Percentiles rank a stretch among this genome's conserved stretches.
phyloP scores from a whole-genome alignment of 2,329 filamentous ascomycete species.

The Balansia obtecta region DNA sequence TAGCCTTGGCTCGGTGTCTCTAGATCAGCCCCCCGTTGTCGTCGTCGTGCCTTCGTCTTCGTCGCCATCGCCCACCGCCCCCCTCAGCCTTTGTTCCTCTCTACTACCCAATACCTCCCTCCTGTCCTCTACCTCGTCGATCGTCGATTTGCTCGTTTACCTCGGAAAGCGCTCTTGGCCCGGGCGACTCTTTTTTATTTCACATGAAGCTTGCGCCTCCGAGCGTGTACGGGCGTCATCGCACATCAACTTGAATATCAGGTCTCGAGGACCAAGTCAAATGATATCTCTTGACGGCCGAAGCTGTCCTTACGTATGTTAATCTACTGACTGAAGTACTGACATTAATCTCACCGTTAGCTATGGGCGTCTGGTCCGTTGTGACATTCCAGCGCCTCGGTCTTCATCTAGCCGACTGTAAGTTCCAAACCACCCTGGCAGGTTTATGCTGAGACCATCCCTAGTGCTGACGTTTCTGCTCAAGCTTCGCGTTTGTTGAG shows the following conservation, averaged over 20 bases:
- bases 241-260: conserved; percentile 7
- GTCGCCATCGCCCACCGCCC: conserved; percentile 5
- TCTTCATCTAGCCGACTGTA: conserved; percentile 92
- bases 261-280: conserved; percentile 3
- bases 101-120: conserved; percentile 7
- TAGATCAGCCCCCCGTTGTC: conserved; percentile 9
- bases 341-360: conserved; percentile 37
- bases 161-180: conserved; percentile 15
- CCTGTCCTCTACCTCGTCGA: conserved; percentile 11
- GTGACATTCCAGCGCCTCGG: conserved; percentile 92
- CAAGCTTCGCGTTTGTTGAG: conserved; percentile 91
- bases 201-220: conserved; percentile 10
- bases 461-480: conserved; percentile 1
- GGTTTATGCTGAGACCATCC: background rate
- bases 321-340: conserved; percentile 5
- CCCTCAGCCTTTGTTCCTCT: conserved; percentile 1
- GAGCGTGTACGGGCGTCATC: conserved; percentile 9
- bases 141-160: conserved; percentile 17
- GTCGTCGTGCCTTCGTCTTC: conserved; percentile 13
- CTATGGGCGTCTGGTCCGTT: conserved; percentile 94
- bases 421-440: conserved; percentile 33
- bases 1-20: conserved; percentile 11
- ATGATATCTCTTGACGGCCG: background rate
- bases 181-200: conserved; percentile 9
- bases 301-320: conserved; percentile 2